These are phyloP conservation scores for Lumnitzera littorea DNA, from an alignment of 345 rosid genomes.

Conservation along the genomic window DNA sequence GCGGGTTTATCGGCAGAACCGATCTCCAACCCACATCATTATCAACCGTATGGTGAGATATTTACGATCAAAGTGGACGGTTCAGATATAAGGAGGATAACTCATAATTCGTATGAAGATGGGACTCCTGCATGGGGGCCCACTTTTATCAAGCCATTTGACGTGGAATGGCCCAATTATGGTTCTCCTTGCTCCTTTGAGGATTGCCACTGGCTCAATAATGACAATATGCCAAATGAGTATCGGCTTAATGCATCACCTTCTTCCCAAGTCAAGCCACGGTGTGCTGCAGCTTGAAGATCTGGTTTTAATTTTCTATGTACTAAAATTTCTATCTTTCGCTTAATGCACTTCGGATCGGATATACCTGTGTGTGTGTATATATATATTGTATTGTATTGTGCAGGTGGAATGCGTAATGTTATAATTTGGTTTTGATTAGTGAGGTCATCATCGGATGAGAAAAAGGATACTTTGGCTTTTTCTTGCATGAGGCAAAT, in stretches of 20 bases:
- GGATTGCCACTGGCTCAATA: slow-evolving; percentile 69
- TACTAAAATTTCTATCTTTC: no score
- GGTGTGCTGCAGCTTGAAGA: slow-evolving; percentile 10
- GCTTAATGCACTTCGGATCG: no score
- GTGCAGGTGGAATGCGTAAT: no score
- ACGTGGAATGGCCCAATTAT: slow-evolving; percentile 34
- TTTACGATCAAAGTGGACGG: slow-evolving; percentile 67
- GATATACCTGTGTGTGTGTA: no score
- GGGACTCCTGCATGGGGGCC: slow-evolving; percentile 85
- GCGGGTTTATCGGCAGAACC: slow-evolving; percentile 86
- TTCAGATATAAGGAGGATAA: slow-evolving; percentile 57
- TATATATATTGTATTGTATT: no score
- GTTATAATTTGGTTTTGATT: no score
- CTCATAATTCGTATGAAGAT: slow-evolving; percentile 81
- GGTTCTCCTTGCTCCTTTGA: slow-evolving; percentile 46
- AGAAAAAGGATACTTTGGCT: no score
- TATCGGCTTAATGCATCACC: not conserved
- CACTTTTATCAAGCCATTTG: slow-evolving; percentile 32
- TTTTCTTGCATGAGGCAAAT: no score
- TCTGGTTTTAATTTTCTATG: no score
- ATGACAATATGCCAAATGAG: slow-evolving; percentile 22
- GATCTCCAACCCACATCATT: slow-evolving; percentile 75
- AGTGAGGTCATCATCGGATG: no score
- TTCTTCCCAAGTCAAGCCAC: slow-evolving; percentile 7
- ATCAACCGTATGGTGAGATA: slow-evolving; percentile 88